Conservation (phyloP, 176 grass and related monocot species). For the Typha latifolia region DNA sequence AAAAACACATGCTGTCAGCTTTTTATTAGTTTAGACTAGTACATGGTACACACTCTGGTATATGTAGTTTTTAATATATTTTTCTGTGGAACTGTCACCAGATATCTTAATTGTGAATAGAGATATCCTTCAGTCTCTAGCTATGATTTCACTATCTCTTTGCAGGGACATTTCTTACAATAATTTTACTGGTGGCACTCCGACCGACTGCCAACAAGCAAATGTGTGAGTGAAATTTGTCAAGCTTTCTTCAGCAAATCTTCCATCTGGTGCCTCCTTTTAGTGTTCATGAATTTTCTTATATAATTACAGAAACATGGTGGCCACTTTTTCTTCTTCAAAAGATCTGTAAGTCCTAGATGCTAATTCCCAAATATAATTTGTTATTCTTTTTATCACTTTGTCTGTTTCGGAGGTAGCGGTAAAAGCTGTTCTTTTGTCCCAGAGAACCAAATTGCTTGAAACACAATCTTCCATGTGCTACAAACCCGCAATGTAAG, state of each 20-base stretch:
- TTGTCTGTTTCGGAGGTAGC: slow-evolving; percentile 3
- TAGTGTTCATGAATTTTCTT: slow-evolving; percentile 20
- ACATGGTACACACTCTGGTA: too few species aligned
- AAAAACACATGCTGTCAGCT: background rate
- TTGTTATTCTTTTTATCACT: background rate
- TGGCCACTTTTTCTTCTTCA: slow-evolving; percentile 54
- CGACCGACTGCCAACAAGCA: slow-evolving; percentile 56
- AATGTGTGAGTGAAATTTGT: slow-evolving; percentile 44
- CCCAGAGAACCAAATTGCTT: slow-evolving; percentile 51
- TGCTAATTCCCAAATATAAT: slow-evolving; percentile 2
- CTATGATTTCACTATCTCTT: slow-evolving; percentile 7
- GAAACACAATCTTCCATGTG: slow-evolving; percentile 55
- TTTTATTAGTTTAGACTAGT: background rate
- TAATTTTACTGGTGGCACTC: slow-evolving; percentile 61
- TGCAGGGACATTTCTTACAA: slow-evolving; percentile 77
- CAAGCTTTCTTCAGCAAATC: background rate
- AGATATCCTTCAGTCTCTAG: too few species aligned
- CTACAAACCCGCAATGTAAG: slow-evolving; percentile 41
- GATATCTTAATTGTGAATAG: too few species aligned
- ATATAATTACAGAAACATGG: slow-evolving; percentile 71
- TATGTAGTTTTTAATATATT: too few species aligned
- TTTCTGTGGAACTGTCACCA: too few species aligned
- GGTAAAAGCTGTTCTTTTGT: background rate
- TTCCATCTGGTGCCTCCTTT: background rate
- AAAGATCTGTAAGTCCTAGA: slow-evolving; percentile 38